phyloP scores from a whole-genome alignment of 768 basidiomycete genomes.

The Mycena kentingensis region DNA sequence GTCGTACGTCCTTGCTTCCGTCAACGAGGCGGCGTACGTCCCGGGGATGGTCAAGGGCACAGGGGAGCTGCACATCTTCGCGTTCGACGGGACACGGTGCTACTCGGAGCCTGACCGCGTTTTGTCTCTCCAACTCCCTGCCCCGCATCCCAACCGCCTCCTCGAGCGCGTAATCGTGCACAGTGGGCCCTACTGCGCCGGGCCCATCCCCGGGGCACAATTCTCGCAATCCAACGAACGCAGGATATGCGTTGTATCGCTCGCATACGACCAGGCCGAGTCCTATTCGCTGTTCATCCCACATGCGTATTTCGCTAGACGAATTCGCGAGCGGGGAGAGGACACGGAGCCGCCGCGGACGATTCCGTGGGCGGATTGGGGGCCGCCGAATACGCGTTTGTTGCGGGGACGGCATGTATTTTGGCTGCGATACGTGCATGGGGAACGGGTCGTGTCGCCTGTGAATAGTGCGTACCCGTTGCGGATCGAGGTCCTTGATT shows the following conservation, averaged over 20 bases:
- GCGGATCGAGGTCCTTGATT: conserved; percentile 13
- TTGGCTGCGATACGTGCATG: conserved; percentile 23
- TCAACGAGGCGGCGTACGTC: background rate
- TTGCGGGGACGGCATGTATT: background rate
- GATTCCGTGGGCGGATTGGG: conserved; percentile 19
- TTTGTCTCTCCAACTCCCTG: conserved; percentile 1
- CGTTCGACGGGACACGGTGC: conserved; percentile 29
- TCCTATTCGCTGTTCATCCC: conserved; percentile 9
- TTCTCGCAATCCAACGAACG: conserved; percentile 11
- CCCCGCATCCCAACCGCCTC: background rate
- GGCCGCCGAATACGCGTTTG: conserved; percentile 15
- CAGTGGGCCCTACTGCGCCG: conserved; percentile 12
- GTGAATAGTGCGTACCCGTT: background rate
- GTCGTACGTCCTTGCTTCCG: conserved; percentile 45
- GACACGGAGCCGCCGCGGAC: background rate
- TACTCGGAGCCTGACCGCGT: background rate
- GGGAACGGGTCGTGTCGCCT: conserved; percentile 17
- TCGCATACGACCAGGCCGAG: conserved; percentile 6
- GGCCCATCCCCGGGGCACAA: background rate
- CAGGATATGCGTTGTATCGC: conserved; percentile 5
- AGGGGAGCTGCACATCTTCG: conserved; percentile 48
- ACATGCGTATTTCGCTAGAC: conserved; percentile 10
- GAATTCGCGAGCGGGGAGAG: background rate
- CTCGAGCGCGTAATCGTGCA: conserved; percentile 8
- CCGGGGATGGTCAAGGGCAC: conserved; percentile 3